Percentiles rank a stretch among this genome's conserved stretches.
phyloP scores from a whole-genome alignment of 2,329 filamentous ascomycete species.

The Penicillium occitanis region DNA sequence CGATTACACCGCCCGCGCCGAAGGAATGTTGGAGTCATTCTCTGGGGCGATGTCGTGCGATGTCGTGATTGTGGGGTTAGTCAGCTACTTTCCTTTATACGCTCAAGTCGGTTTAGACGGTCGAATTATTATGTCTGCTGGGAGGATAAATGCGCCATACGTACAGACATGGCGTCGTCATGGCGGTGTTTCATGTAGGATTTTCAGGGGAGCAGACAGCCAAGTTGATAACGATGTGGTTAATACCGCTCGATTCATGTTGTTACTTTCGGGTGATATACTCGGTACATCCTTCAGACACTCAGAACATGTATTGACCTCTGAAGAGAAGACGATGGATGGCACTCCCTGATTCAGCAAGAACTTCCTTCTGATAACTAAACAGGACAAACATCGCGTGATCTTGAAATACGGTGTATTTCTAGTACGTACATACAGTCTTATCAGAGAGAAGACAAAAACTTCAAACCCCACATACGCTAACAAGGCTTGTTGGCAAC shows the following conservation, averaged over 20 bases:
- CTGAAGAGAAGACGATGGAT: not conserved
- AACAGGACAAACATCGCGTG: conserved; percentile 3
- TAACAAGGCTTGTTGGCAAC: conserved; percentile 5
- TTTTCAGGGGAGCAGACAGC: conserved; percentile 1
- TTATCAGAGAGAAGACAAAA: not conserved
- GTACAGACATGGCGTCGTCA: not conserved
- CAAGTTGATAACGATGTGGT: not conserved
- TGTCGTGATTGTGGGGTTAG: conserved; percentile 22
- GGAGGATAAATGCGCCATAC: not conserved
- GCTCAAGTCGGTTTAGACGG: not conserved
- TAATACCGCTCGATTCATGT: not conserved
- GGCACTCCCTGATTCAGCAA: conserved; percentile 15
- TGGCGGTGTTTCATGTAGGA: not conserved
- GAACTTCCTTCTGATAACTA: conserved; percentile 8
- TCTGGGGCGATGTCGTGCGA: conserved; percentile 21
- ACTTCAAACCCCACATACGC: conserved; percentile 19
- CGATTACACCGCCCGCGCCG: conserved; percentile 5
- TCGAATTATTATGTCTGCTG: not conserved
- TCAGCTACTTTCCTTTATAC: not conserved
- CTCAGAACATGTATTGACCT: not conserved
- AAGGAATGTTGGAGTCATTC: conserved; percentile 9
- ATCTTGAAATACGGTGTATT: not conserved
- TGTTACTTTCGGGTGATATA: not conserved
- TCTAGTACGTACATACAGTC: no score
- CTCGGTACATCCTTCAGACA: not conserved